Conservation (phyloP, 2,329 filamentous ascomycete species). For the Cryphonectria parasitica region DNA sequence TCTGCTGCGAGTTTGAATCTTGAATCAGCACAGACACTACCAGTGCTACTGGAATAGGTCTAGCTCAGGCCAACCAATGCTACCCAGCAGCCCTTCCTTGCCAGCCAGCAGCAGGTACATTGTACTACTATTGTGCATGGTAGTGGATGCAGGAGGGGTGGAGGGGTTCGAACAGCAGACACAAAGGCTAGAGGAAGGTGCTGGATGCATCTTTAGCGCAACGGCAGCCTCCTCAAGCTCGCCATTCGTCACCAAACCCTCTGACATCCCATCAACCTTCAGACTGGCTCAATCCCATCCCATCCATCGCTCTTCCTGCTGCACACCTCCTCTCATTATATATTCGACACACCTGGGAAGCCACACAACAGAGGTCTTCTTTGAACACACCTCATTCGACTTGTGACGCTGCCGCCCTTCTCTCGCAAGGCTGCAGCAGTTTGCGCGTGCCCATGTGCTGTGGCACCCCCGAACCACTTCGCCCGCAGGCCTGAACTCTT, state of each 20-base stretch:
- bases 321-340: background rate
- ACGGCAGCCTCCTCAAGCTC: background rate
- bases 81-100: no score
- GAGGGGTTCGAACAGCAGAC: background rate
- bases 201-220: background rate
- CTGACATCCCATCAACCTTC: background rate
- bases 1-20: background rate
- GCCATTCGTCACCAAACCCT: background rate
- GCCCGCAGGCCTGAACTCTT: background rate
- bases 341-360: background rate
- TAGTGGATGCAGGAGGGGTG: background rate
- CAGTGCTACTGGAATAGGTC: background rate
- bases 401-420: no score
- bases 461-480: no score
- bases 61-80: background rate
- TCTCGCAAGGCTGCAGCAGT: background rate
- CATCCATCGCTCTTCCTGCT: background rate
- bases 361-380: background rate
- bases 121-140: background rate
- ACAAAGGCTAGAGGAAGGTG: background rate
- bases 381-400: background rate
- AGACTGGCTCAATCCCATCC: background rate
- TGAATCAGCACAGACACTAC: constrained; percentile 1
- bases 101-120: background rate
- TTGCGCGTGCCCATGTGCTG: background rate